Base-by-base conservation (phyloP, 441 rosid species). In the Erysimum cheiri region DNA sequence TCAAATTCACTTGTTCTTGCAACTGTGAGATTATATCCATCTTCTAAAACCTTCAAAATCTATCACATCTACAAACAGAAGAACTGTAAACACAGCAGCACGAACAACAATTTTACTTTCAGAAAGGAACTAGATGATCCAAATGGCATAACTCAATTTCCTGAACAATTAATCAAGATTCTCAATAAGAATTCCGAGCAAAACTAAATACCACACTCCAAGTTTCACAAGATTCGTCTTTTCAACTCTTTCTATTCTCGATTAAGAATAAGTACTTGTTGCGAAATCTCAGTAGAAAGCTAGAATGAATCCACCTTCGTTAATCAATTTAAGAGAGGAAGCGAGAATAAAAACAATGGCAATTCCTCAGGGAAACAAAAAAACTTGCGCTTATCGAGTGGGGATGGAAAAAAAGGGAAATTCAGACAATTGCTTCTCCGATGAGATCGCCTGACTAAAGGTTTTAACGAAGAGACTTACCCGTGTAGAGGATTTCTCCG, bases 1-100 rank as follows among this genome's bases (percentile, higher is more conserved):
- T 80, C 7, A 83, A 41, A 67, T 92, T 89, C 33, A 90, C 91
- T 82, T 92, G 98, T 67, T 94, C 99, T 80, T 95, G 98, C 68
- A 95, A 85, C 78, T 95, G 99, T 37, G 97, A 90, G 10, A 95
- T 95, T 74, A 92, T 85, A 72, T 90, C 98, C 98, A 95, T 92
- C 77, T 81, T 65, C 31, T 22, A 52, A 47, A 15, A 66, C 79
- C 40, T 69, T 69, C 1, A 4, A 44, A 24, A 60, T 5, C 52
- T 28, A 29, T 43, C 8, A 7, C 36, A 33, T 4, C 0, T 1
- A 33, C 8, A 33, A 33, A 33, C 2, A 33, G 7, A 33, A 33
- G 36, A 36, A 36, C 39, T 12, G 12, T 36, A 8, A 36, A n/a
- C 5, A 41, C 32, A 56, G 8, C n/a, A 8, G 4, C 39, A 58